Conservation (phyloP, 2,329 filamentous ascomycete genomes). For the Colletotrichum acutatum region DNA sequence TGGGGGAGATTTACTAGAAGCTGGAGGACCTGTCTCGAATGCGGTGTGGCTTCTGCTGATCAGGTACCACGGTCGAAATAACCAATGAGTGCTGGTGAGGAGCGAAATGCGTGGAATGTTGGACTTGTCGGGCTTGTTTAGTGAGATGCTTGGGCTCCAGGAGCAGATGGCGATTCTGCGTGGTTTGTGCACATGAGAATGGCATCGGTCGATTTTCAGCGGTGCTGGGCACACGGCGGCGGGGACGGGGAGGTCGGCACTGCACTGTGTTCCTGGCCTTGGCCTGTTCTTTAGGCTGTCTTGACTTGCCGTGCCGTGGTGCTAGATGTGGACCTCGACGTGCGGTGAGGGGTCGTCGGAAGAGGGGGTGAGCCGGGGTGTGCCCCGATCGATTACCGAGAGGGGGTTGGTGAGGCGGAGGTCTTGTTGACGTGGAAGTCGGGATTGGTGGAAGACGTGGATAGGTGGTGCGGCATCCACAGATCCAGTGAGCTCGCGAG, state of each 20-base stretch:
- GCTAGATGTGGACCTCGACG: slow-evolving; percentile 15
- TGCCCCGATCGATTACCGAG: slow-evolving; percentile 26
- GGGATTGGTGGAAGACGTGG: slow-evolving; percentile 20
- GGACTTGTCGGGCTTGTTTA: slow-evolving; percentile 11
- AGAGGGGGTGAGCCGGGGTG: slow-evolving; percentile 21
- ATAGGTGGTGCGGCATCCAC: slow-evolving; percentile 13
- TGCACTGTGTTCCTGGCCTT: slow-evolving; percentile 18
- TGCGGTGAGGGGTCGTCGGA: slow-evolving; percentile 19
- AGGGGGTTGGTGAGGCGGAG: slow-evolving; percentile 5
- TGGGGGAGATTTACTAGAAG: background rate
- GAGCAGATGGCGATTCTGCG: background rate
- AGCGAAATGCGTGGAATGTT: slow-evolving; percentile 12
- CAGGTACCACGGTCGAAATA: slow-evolving; percentile 21
- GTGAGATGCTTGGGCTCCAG: slow-evolving; percentile 1
- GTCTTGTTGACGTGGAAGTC: background rate
- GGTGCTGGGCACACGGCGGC: background rate
- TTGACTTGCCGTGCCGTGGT: slow-evolving; percentile 20
- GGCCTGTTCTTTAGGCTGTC: slow-evolving; percentile 17
- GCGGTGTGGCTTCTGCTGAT: slow-evolving; percentile 24
- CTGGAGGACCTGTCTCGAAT: slow-evolving; percentile 27
- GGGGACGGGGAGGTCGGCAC: slow-evolving; percentile 14
- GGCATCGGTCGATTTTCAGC: background rate
- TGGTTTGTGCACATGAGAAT: background rate
- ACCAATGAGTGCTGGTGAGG: slow-evolving; percentile 6
- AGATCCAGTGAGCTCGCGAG: background rate